Base-by-base conservation (phyloP, 2,329 filamentous ascomycete genomes). In the Onygenales sp. region DNA sequence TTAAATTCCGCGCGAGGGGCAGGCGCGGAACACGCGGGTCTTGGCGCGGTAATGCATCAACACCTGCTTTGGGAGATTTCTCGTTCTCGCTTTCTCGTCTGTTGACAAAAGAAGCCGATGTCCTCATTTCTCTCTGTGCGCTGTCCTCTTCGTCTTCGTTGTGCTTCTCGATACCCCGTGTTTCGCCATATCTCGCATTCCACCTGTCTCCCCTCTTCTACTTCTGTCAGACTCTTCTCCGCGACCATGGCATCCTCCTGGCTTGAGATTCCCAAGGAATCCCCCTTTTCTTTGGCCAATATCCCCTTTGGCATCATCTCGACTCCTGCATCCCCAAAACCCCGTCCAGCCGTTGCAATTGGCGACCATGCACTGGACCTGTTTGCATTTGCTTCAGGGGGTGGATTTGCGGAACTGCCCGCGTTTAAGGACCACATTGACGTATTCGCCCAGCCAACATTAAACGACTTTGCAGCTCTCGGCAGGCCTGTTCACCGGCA, bases 271-370 rank as follows among this genome's bases (percentile, higher is more conserved):
- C 78, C 82, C 46, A 72, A 74, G 51, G 72, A 75, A 54, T 84
- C 80, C 54, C 82, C 83, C 63, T 90, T 90, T 70, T 88, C 87
- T 7, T 73, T 92, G 50, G 82, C 84, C 63, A 93, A 93, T 66
- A 85, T 93, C 52, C 88, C 88, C 1, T 92, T 92, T 64, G 88
- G 88, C 63, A 83, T 93, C 72, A 87, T 93, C 64, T 85, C 83
- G 33, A 85, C 85, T 0, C 58, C 75, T 2, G 68, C 75, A 5
- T 75, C 80, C 55, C 62, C 75, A 9, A 75, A 75, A 31, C 85
- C 77, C 1, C 83, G 83, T 32, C 78, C 83, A 8, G 87, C 86
- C 11, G 72, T 87, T 55, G 86, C 86, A 8, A 86, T 93, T 60
- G 88, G 87, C 48, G 78, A 84, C 35, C 74, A 87, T 68, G 86